Evolutionary conservation across 2,329 filamentous ascomycete species (phyloP).

Genomic region (Periconia sp.): DNA sequence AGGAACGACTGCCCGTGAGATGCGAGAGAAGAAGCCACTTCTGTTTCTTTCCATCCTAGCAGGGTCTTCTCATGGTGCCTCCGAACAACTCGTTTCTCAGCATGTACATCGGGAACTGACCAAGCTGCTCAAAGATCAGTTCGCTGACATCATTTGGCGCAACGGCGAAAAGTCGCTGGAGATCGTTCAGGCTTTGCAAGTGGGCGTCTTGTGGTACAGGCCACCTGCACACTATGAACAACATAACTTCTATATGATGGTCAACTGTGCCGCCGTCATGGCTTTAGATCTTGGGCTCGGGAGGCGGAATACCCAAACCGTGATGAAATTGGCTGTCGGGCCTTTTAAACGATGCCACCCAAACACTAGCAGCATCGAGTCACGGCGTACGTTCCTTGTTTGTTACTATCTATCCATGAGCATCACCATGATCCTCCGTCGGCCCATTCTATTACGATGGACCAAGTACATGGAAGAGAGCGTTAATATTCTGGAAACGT

Average conservation of each 20-base stretch:
- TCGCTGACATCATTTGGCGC: slow-evolving; percentile 74
- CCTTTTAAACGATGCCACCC: slow-evolving; percentile 38
- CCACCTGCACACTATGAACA: slow-evolving; percentile 82
- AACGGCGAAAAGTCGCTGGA: slow-evolving; percentile 81
- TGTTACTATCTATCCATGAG: slow-evolving; percentile 64
- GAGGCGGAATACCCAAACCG: slow-evolving; percentile 52
- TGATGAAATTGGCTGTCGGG: slow-evolving; percentile 38
- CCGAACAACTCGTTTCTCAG: slow-evolving; percentile 48
- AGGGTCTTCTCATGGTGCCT: slow-evolving; percentile 53
- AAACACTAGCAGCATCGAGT: slow-evolving; percentile 58
- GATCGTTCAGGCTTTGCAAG: slow-evolving; percentile 74
- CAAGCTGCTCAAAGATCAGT: slow-evolving; percentile 68
- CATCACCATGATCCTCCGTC: slow-evolving; percentile 60
- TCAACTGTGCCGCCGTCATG: slow-evolving; percentile 80
- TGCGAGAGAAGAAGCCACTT: slow-evolving; percentile 61
- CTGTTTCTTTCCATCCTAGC: slow-evolving; percentile 62
- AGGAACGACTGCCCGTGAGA: slow-evolving; percentile 55
- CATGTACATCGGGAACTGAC: slow-evolving; percentile 64
- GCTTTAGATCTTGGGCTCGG: slow-evolving; percentile 81
- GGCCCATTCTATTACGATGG: slow-evolving; percentile 62
- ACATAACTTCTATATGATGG: slow-evolving; percentile 85
- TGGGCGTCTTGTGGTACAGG: slow-evolving; percentile 81
- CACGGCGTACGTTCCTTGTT: slow-evolving; percentile 60
- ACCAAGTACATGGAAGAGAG: slow-evolving; percentile 66
- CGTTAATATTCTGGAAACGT: slow-evolving; percentile 58